Percentiles rank a stretch among this genome's conserved stretches.
phyloP scores from a whole-genome alignment of 2,329 filamentous ascomycete genomes.

The Monosporascus sp. region DNA sequence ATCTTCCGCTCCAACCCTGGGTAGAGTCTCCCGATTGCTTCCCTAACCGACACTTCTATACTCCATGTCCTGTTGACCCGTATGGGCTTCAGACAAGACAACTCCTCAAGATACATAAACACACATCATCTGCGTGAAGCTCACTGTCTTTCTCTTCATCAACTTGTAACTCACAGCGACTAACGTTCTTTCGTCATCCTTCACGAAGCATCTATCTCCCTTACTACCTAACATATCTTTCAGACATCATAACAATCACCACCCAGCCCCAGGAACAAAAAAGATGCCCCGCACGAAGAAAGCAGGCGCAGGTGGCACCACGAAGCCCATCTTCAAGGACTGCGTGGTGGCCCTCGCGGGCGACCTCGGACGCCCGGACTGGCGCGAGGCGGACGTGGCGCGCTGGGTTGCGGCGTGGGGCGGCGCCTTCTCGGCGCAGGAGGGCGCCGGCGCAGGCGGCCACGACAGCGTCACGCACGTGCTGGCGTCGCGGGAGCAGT shows the following conservation, averaged over 20 bases:
- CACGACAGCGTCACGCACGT: conserved; percentile 62
- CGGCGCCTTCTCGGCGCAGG: conserved; percentile 47
- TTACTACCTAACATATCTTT: not conserved
- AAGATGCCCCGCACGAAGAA: not conserved
- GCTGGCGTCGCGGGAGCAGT: conserved; percentile 59
- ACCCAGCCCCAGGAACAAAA: not conserved
- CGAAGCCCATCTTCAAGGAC: conserved; percentile 42
- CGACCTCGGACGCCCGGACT: conserved; percentile 41
- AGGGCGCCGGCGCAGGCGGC: conserved; percentile 40
- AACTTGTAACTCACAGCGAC: not conserved
- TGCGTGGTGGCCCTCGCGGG: conserved; percentile 54
- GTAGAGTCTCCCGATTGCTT: too few species aligned
- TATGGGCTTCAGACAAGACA: too few species aligned
- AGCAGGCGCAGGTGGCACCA: not conserved
- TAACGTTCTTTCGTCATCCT: not conserved
- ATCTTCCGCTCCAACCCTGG: too few species aligned
- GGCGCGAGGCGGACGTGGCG: conserved; percentile 50
- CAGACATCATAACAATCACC: not conserved
- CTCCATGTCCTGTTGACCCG: too few species aligned
- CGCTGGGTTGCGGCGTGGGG: conserved; percentile 61
- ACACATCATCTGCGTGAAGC: too few species aligned
- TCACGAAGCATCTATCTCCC: not conserved
- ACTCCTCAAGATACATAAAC: too few species aligned
- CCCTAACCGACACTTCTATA: too few species aligned
- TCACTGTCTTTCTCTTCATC: not conserved